Evolutionary conservation across 129 eudicot genomes (phyloP).

Genomic region (Flaveria linearis): DNA sequence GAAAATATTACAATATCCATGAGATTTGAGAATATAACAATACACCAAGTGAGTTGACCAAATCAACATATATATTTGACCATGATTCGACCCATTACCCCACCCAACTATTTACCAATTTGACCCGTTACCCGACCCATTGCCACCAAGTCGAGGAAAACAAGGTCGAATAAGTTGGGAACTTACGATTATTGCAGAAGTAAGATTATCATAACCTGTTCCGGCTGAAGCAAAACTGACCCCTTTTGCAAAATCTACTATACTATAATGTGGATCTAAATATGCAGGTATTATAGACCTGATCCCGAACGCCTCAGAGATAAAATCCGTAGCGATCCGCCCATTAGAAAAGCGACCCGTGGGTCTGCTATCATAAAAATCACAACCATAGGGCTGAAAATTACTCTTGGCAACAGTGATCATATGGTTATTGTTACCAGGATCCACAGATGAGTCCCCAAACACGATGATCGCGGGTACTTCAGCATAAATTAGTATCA

Average conservation of each 20-base stretch:
- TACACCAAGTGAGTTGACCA: neutral
- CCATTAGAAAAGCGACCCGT: conserved; percentile 88
- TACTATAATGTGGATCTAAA: conserved; percentile 58
- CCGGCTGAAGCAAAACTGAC: conserved; percentile 96
- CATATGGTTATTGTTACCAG: conserved; percentile 83
- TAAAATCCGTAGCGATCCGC: conserved; percentile 75
- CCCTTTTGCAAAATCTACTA: conserved; percentile 71
- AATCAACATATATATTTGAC: neutral
- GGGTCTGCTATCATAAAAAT: conserved; percentile 57
- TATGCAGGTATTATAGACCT: conserved; percentile 71
- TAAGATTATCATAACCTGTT: conserved; percentile 79
- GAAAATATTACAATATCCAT: neutral
- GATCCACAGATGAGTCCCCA: conserved; percentile 88
- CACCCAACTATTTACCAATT: neutral
- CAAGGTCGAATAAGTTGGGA: neutral
- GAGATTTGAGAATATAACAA: neutral
- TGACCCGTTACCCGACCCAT: conserved; percentile 10
- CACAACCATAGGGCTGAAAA: conserved; percentile 86
- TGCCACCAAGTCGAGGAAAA: neutral
- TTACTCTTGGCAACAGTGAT: conserved; percentile 61
- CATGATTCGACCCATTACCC: neutral
- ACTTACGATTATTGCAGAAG: conserved; percentile 78
- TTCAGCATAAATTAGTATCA: conserved; percentile 38
- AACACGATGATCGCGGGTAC: conserved; percentile 72
- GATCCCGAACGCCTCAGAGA: conserved; percentile 75